Evolutionary conservation across 352 stramenopile genomes (phyloP), one percentile per base, ranked within the genome.

Genomic region (Globisporangium nunn): DNA sequence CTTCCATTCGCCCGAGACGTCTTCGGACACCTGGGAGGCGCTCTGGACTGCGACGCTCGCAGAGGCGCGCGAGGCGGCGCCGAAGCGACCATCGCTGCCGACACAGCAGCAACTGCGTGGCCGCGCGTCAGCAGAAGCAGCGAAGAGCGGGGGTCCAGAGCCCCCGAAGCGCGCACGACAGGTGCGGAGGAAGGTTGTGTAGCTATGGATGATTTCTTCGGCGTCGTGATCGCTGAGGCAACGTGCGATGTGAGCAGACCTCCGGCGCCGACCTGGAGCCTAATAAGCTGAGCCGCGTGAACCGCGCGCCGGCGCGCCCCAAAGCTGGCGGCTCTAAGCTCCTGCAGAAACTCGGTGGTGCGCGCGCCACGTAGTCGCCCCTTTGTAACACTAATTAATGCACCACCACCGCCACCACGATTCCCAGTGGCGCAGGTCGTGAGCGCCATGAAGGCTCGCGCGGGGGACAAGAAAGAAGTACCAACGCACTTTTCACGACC

Each of bases 261-360:
- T 71, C 64, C 6, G 69, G 62, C 1, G 63, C 54, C 4, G 79
- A 90, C 54, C 67, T 65, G 47, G 80, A 90, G 58, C 73, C 75
- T 6, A 78, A 66, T 60, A 90, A 90, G 58, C 50, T 70, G 2
- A 70, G 66, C 35, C 72, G 77, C 45, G 40, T 83, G 17, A 71
- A 70, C 41, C 69, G 77, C 44, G 60, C 59, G 71, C 76, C 61
- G 46, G 71, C 29, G 59, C 71, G 70, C 40, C 68, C 61, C 29
- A 75, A 76, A 37, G 63, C 67, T 17, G 58, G 61, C 17, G 67
- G 62, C 11, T 86, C 75, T 8, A 91, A 91, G 50, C 72, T 91
- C 43, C 66, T 90, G 74, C 80, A 88, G 60, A 91, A 91, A 67
- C 81, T 91, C 31, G 71, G 72, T 5, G 66, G 72, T 2, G 64